Evolutionary conservation across 2,329 filamentous ascomycete species (phyloP), one percentile per base, ranked within the genome.

Genomic region (Pseudomassariella vexata): DNA sequence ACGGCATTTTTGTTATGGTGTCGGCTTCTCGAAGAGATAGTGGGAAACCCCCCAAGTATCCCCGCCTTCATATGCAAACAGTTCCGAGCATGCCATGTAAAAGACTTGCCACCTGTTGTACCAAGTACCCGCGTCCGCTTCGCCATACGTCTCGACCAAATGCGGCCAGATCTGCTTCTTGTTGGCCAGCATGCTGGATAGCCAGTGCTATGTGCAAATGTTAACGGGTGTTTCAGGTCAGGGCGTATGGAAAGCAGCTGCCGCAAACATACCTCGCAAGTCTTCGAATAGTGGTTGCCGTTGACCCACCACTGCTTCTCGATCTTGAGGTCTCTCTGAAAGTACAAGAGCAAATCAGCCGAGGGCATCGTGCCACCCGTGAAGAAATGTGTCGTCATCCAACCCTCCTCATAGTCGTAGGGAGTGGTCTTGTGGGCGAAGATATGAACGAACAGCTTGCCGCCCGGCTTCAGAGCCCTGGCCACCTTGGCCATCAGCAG

Each of bases 301-400:
- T 70, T 80, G 7, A 85, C 72, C 79, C 79, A 85, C 81, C 80
- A 85, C 54, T 83, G 77, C 43, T 65, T 61, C 55, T 72, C 58
- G 19, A 84, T 52, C 32, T 56, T 67, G 30, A 85, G 52, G 47
- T 83, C 69, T 16, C 64, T 59, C 53, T 85, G 79, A 49, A 84
- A 85, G 49, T 71, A 84, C 24, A 79, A 61, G 38, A 85, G 53
- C 33, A 85, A 55, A 50, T 85, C 81, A 0, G 76, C 70, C 24
- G 68, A 76, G 4, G 76, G 77, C 81, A 85, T 85, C 6, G 78
- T 84, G 3, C 81, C 81, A 9, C 80, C 81, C 0, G 78, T 81
- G 57, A 85, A 85, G 63, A 85, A 85, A 48, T 83, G 68, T 39
- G 72, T 73, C 30, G 78, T 81, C 80, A 85, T 85, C 81, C 80